Base-by-base conservation (phyloP, 129 eudicot genomes). In the carrot (Daucus carota) region DNA sequence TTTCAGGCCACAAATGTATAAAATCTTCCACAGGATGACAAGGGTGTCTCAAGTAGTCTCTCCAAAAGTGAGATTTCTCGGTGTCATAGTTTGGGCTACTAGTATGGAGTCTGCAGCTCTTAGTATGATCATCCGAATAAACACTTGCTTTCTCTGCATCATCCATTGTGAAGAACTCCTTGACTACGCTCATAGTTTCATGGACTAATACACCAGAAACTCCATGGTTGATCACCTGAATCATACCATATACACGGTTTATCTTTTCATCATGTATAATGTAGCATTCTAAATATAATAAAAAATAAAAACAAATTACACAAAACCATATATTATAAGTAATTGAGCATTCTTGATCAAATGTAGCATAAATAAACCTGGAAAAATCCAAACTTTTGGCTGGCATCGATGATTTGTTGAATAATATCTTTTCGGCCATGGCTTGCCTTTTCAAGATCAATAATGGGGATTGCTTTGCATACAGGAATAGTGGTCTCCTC, bases 171-270 rank as follows among this genome's bases (percentile, higher is more conserved):
- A 63, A 85, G 62, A 85, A 82, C 29, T 85, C 82, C 70, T 82
- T 73, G 12, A 32, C 68, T 32, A 82, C 79, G 42, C 72, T 59
- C 80, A 82, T 76, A 28, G 86, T 79, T 3, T 85, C 80, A 45
- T 76, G 54, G 40, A 82, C 73, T 26, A 85, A 5, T 68, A 66
- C 78, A 73, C 72, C 43, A 54, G 80, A 76, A 72, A 85, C 78
- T 71, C 86, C 88, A 76, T 85, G 86, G 79, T 85, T 82, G 54
- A 85, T 79, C 73, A 80, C 87, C 87, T 85, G 41, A 2, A n/a
- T 26, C 11, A 46, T 28, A 47, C 0, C n/a, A 28, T 45, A 15
- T 72, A 12, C 24, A 59, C 0, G 62, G 28, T 42, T 29, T 17
- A 72, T 13, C 38, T 4, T 46, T 75, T 57, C 44, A 28, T 15